These are phyloP conservation scores for Pestalotiopsis sp. DNA, from an alignment of 2,329 filamentous ascomycete genomes.

Conservation along the genomic window DNA sequence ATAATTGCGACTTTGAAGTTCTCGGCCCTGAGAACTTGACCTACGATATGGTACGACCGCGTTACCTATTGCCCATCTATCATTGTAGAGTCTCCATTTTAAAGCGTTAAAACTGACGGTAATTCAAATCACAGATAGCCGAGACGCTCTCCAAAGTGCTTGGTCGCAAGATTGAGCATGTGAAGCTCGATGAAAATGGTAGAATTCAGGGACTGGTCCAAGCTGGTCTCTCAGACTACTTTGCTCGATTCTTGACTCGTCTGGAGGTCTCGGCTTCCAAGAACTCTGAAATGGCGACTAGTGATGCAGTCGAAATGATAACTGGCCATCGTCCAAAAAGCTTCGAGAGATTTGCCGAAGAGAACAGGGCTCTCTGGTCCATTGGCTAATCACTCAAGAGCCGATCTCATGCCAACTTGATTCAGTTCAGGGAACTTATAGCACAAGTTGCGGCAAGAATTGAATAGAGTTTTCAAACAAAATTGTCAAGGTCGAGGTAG, in stretches of 20 bases:
- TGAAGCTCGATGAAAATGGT: slow-evolving; percentile 21
- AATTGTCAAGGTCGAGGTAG: too few relatives aligned
- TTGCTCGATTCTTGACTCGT: slow-evolving; percentile 20
- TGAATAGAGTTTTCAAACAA: too few relatives aligned
- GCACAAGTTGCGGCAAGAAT: too few relatives aligned
- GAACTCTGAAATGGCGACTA: slow-evolving; percentile 20
- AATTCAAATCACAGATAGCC: slow-evolving; percentile 18
- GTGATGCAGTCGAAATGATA: slow-evolving; percentile 19
- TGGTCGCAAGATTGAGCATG: slow-evolving; percentile 25
- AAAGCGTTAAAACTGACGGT: not conserved
- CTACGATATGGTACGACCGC: slow-evolving; percentile 11
- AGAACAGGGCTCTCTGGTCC: not conserved
- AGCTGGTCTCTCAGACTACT: slow-evolving; percentile 20
- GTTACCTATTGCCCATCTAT: not conserved
- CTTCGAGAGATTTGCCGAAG: slow-evolving; percentile 15
- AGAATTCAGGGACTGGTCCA: slow-evolving; percentile 19
- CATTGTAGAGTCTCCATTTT: too few relatives aligned
- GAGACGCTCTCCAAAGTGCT: slow-evolving; percentile 23
- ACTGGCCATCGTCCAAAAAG: slow-evolving; percentile 22
- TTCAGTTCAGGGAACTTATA: too few relatives aligned
- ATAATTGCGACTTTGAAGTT: slow-evolving; percentile 22
- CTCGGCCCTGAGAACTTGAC: slow-evolving; percentile 23
- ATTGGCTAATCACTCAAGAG: not conserved
- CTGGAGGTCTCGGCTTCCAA: slow-evolving; percentile 20
- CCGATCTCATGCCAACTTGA: too few relatives aligned